These are phyloP conservation scores for Puccinia novopanici DNA, from an alignment of 1,284 basidiomycete species.

Conservation along the genomic window DNA sequence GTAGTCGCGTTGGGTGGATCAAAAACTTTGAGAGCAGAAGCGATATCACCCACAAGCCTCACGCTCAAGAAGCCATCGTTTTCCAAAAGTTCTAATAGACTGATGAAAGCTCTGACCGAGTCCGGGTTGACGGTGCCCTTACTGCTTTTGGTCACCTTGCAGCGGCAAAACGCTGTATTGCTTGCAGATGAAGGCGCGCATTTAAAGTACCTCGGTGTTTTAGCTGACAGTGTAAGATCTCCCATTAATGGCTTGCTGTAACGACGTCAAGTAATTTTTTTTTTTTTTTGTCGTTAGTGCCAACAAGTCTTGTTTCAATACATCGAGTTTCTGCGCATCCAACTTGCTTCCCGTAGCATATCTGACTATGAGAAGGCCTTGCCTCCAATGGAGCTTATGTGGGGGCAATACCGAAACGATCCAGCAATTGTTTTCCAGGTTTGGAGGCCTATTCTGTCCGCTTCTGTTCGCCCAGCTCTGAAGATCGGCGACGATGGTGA, in stretches of 20 bases:
- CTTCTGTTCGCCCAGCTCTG: constrained; percentile 61
- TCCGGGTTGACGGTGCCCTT: constrained; percentile 75
- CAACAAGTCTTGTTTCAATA: constrained; percentile 65
- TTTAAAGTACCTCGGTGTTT: constrained; percentile 77
- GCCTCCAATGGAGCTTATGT: constrained; percentile 73
- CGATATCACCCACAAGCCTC: constrained; percentile 63
- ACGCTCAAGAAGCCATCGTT: constrained; percentile 55
- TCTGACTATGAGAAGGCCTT: constrained; percentile 59
- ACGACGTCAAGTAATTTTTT: neutral
- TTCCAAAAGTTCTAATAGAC: constrained; percentile 61
- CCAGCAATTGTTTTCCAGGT: constrained; percentile 87
- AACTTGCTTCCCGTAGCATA: constrained; percentile 57
- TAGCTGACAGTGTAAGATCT: constrained; percentile 74
- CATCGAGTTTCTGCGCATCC: constrained; percentile 61
- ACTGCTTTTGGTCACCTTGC: constrained; percentile 82
- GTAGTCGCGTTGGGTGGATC: constrained; percentile 88
- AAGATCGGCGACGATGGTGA: constrained; percentile 49
- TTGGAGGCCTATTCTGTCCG: constrained; percentile 75
- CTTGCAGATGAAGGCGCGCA: constrained; percentile 68
- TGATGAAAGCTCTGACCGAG: constrained; percentile 72
- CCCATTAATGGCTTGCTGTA: neutral
- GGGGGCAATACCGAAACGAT: constrained; percentile 73
- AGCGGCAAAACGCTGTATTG: constrained; percentile 77
- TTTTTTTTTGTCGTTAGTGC: constrained; percentile 56
- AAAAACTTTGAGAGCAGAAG: constrained; percentile 78